A percentile compares a stretch with the other conserved stretches of the same genome.
Conservation (phyloP, 164 flowering plant genomes). For the Vitis rupestris region DNA sequence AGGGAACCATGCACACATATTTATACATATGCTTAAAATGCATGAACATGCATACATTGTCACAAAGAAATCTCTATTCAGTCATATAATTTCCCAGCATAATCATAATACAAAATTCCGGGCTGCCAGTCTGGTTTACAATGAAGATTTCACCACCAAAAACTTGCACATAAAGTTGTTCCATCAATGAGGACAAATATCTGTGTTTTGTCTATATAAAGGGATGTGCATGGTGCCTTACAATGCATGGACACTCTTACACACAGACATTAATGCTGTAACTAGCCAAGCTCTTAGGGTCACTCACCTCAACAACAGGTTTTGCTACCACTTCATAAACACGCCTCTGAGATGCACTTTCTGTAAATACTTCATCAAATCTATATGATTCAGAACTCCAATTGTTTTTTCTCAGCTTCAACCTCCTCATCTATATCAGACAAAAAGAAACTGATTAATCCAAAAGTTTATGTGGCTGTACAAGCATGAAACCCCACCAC, state of each 20-base stretch:
- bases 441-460: background rate
- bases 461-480: background rate
- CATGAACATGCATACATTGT: background rate
- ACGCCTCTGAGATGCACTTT: slow-evolving; percentile 86
- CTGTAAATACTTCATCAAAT: slow-evolving; percentile 90
- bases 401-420: slow-evolving; percentile 76
- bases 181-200: background rate
- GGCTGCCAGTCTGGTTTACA: background rate
- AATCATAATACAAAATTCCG: background rate
- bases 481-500: too few relatives aligned
- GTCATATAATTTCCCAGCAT: background rate
- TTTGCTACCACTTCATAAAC: slow-evolving; percentile 90
- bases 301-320: slow-evolving; percentile 86
- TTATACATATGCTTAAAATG: too few relatives aligned
- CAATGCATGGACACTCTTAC: background rate
- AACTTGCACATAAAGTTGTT: background rate
- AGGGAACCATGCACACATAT: background rate
- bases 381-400: slow-evolving; percentile 85
- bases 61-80: too few relatives aligned
- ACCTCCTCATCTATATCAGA: slow-evolving; percentile 66
- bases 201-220: background rate
- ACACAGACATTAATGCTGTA: background rate
- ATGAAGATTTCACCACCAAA: background rate
- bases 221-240: too few relatives aligned
- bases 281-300: background rate